Evolutionary conservation across 2,329 filamentous ascomycete genomes (phyloP).

Genomic region (Epichloe bromicola): DNA sequence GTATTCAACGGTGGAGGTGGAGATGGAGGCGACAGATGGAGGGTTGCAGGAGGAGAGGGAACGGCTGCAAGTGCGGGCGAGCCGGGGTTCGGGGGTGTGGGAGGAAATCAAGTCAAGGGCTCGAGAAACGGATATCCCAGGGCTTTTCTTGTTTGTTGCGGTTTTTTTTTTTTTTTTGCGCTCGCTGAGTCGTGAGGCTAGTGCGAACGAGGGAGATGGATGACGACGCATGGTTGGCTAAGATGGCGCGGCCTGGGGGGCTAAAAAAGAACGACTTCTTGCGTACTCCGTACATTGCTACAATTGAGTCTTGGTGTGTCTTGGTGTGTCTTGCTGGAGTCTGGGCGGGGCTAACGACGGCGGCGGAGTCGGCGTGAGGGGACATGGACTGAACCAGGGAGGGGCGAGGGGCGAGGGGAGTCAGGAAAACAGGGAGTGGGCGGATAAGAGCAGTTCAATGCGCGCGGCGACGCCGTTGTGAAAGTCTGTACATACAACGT

Average conservation of each 20-base stretch:
- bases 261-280: background rate
- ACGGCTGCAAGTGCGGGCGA: slow-evolving; percentile 6
- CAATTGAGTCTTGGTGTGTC: background rate
- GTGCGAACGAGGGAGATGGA: slow-evolving; percentile 11
- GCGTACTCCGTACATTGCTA: too few relatives aligned
- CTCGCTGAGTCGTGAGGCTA: background rate
- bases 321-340: background rate
- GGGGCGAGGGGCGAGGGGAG: background rate
- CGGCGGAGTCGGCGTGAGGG: background rate
- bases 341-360: slow-evolving; percentile 1
- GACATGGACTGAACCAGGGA: background rate
- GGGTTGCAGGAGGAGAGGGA: slow-evolving; percentile 6
- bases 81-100: background rate
- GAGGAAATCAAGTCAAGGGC: background rate
- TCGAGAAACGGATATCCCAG: background rate
- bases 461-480: too few relatives aligned
- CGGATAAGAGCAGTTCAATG: background rate
- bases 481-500: too few relatives aligned
- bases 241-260: slow-evolving; percentile 16
- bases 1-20: background rate
- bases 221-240: slow-evolving; percentile 23
- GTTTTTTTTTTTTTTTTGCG: too few relatives aligned
- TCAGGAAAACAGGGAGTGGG: background rate
- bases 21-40: slow-evolving; percentile 3
- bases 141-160: slow-evolving; percentile 1